Evolutionary conservation across 1,284 basidiomycete genomes (phyloP).

Genomic region (Pseudozyma thailandica): DNA sequence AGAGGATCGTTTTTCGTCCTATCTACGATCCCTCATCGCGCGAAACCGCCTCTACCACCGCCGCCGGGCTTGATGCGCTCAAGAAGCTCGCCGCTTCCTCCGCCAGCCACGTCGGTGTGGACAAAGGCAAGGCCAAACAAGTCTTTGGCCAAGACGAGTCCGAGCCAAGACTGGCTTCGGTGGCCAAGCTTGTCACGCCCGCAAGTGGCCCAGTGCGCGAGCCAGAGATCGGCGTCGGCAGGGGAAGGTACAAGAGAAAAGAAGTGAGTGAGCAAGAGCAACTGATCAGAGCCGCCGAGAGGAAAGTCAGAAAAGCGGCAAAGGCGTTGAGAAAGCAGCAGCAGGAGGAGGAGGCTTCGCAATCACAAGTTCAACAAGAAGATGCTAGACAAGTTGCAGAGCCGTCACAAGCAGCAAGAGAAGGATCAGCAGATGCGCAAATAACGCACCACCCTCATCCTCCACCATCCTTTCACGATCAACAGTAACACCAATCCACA

Average conservation of each 20-base stretch:
- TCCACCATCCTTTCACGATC: conserved; percentile 6
- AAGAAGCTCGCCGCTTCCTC: background rate
- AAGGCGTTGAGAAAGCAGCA: conserved; percentile 14
- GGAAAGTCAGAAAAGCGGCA: conserved; percentile 22
- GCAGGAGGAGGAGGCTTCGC: background rate
- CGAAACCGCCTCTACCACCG: background rate
- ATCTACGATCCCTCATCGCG: conserved; percentile 36
- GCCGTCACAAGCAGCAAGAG: background rate
- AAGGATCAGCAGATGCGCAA: background rate
- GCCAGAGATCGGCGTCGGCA: background rate
- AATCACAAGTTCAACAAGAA: background rate
- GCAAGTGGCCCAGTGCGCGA: background rate
- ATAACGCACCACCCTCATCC: background rate
- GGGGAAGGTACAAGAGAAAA: conserved; percentile 30
- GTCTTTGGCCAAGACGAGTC: background rate
- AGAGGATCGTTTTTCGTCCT: conserved; percentile 24
- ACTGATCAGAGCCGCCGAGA: conserved; percentile 22
- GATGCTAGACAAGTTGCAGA: background rate
- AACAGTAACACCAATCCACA: background rate
- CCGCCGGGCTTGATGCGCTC: conserved; percentile 1
- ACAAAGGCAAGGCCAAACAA: no score
- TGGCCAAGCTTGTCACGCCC: background rate
- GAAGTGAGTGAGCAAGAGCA: conserved; percentile 12
- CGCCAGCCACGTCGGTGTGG: no score
- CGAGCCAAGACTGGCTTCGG: background rate